Evolutionary conservation across 495 filamentous ascomycete genomes (phyloP).

Genomic region (Neurospora cerealis): DNA sequence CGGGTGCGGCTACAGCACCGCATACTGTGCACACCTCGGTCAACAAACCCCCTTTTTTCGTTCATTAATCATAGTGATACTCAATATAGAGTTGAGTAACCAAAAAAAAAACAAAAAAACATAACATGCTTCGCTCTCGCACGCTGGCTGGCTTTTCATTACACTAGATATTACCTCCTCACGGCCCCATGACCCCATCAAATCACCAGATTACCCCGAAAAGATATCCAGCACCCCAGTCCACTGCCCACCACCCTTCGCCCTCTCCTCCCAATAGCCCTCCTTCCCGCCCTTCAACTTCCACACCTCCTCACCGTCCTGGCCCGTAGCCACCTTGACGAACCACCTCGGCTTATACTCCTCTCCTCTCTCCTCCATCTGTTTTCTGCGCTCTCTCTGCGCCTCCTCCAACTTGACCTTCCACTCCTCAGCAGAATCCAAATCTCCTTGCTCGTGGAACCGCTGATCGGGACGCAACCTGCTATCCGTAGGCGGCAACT

Average conservation of each 20-base stretch:
- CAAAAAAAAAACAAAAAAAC: neutral
- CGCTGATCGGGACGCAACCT: conserved; percentile 85
- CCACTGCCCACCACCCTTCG: conserved; percentile 49
- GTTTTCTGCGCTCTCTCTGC: conserved; percentile 65
- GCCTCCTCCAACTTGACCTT: conserved; percentile 79
- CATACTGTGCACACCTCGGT: neutral
- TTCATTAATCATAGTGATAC: neutral
- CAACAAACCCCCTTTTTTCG: neutral
- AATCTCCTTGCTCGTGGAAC: conserved; percentile 68
- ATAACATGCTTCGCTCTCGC: neutral
- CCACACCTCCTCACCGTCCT: conserved; percentile 68
- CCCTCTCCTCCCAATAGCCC: conserved; percentile 86
- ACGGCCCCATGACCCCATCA: neutral
- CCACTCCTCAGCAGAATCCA: conserved; percentile 74
- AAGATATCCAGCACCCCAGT: conserved; percentile 64
- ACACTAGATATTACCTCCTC: neutral
- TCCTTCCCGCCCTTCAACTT: conserved; percentile 67
- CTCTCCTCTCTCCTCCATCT: conserved; percentile 63
- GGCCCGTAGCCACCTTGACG: conserved; percentile 43
- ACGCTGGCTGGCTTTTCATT: neutral
- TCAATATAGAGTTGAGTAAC: neutral
- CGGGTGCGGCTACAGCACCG: neutral
- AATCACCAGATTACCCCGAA: conserved; percentile 4
- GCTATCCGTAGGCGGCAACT: conserved; percentile 69
- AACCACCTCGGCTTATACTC: conserved; percentile 76